Evolutionary conservation across 495 filamentous ascomycete genomes (phyloP), one percentile per base, ranked within the genome.

Genomic region (Astrothelium macrocarpum): DNA sequence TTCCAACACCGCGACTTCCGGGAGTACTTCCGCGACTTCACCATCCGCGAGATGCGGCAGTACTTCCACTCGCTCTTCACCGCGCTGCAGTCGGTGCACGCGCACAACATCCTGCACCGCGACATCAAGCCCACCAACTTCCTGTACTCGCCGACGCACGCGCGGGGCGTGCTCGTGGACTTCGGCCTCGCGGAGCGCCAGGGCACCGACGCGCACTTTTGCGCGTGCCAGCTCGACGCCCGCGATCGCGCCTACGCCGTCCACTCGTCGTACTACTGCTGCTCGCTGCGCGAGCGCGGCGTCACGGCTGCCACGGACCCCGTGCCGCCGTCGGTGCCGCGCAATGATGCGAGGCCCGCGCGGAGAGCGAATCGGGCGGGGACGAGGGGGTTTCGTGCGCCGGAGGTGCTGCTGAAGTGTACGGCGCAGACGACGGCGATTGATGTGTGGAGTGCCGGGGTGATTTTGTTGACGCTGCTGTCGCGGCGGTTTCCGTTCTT

Each of bases 41-140:
- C 84, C 59, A 81, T 93, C 25, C 76, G 80, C 28, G 91, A 97
- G 66, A 94, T 96, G 76, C 82, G 85, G 60, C 79, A 91, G 71
- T 99, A 97, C 73, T 89, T 99, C 68, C 83, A 84, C 20, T 95
- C 89, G 4, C 81, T 99, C 10, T 91, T 99, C 72, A 85, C 84
- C 4, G 94, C 95, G 0, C 80, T 99, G 5, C 78, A 81, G 18
- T 87, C 88, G 25, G 91, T 97, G 11, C 94, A 99, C 73, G 78
- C 79, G 39, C 84, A 87, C 69, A 78, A 82, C 23, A 97, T 99
- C 62, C 80, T 99, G 20, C 94, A 99, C 72, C 87, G 94, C 61
- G 94, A 99, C 74, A 97, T 99, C 73, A 99, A 99, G 73, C 94
- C 94, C n/a, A 99, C 94, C 14, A 99, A 99, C 72, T 99, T 99